phyloP scores from a whole-genome alignment of 805 yeast species.

The Candida coleopterorum region DNA sequence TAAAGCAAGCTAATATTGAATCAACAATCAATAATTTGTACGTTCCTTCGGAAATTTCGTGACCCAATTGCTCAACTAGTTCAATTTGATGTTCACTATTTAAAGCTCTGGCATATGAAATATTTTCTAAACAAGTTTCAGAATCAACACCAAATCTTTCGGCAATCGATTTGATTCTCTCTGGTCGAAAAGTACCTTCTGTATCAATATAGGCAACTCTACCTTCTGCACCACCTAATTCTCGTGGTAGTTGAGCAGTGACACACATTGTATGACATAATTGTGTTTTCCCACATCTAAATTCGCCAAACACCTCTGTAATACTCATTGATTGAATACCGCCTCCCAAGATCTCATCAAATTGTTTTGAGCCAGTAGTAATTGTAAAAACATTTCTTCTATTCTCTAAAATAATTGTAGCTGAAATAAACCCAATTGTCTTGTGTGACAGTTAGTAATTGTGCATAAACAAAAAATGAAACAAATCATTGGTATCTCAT shows the following conservation, averaged over 20 bases:
- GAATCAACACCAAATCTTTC: conserved; percentile 14
- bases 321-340: conserved; percentile 15
- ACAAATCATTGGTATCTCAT: conserved; percentile 3
- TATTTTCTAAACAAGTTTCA: conserved; percentile 14
- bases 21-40: conserved; percentile 13
- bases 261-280: conserved; percentile 16
- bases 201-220: conserved; percentile 15
- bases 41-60: conserved; percentile 12
- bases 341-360: conserved; percentile 15
- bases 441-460: conserved; percentile 6
- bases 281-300: conserved; percentile 16
- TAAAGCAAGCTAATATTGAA: conserved; percentile 14
- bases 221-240: conserved; percentile 17
- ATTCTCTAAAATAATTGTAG: conserved; percentile 12
- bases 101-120: conserved; percentile 14
- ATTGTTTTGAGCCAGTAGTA: conserved; percentile 13
- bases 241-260: conserved; percentile 14
- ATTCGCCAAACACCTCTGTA: conserved; percentile 17
- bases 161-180: conserved; percentile 14
- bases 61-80: conserved; percentile 13
- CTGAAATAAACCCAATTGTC: conserved; percentile 14
- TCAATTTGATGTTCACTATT: conserved; percentile 16
- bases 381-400: conserved; percentile 11
- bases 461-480: no score
- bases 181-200: conserved; percentile 16